Conservation (phyloP, 1,284 basidiomycete species). For the Hymenochaete sp. region DNA sequence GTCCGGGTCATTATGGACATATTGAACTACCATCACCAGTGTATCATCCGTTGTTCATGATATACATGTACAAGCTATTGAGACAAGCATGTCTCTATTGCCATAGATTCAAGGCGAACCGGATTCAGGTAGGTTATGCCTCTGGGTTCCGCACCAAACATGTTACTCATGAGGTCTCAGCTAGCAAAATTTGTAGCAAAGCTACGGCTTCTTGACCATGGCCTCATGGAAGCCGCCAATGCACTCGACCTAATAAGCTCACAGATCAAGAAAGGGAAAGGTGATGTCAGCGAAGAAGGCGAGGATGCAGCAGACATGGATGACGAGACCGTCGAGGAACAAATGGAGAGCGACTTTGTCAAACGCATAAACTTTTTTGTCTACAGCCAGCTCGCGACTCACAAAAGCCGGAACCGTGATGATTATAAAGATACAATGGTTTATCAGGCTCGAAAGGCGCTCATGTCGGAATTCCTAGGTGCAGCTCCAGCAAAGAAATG, state of each 20-base stretch:
- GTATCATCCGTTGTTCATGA: constrained; percentile 96
- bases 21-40: constrained; percentile 94
- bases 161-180: constrained; percentile 3
- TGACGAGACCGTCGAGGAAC: constrained; percentile 36
- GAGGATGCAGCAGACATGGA: constrained; percentile 31
- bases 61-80: constrained; percentile 83
- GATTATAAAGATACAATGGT: constrained; percentile 85
- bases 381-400: constrained; percentile 47
- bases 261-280: neutral
- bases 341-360: constrained; percentile 59
- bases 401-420: constrained; percentile 52
- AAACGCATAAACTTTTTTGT: constrained; percentile 71
- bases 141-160: constrained; percentile 5
- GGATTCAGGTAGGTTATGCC: constrained; percentile 55
- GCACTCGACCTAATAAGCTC: constrained; percentile 40
- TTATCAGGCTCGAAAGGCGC: constrained; percentile 79
- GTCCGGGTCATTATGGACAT: constrained; percentile 99
- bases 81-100: constrained; percentile 94
- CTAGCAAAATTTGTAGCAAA: constrained; percentile 71
- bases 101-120: constrained; percentile 82
- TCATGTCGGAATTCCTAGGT: constrained; percentile 81
- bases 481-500: constrained; percentile 65
- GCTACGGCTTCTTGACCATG: constrained; percentile 83
- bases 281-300: too few relatives aligned
- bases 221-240: constrained; percentile 79